These are phyloP conservation scores for Coemansia sp. DNA, from an alignment of 192 early-diverging fungal species.

Conservation along the genomic window DNA sequence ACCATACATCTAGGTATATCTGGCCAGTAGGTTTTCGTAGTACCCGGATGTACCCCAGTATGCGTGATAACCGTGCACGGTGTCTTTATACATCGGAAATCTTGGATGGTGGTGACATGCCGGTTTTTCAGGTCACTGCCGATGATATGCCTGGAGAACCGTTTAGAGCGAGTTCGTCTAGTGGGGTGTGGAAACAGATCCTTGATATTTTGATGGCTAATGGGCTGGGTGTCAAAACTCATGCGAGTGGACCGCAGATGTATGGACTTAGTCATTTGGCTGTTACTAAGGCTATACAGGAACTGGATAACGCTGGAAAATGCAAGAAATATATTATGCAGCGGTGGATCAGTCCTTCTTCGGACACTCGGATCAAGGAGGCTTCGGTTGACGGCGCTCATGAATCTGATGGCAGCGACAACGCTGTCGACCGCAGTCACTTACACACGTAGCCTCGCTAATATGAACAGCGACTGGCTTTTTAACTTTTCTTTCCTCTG, in stretches of 20 bases:
- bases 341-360: constrained; percentile 30
- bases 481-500: too few relatives aligned
- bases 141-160: constrained; percentile 64
- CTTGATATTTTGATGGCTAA: constrained; percentile 61
- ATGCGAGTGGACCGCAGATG: constrained; percentile 74
- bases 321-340: constrained; percentile 51
- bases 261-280: constrained; percentile 67
- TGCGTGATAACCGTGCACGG: constrained; percentile 54
- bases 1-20: constrained; percentile 71
- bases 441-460: too few relatives aligned
- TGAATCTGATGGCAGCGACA: too few relatives aligned
- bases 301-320: constrained; percentile 45
- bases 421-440: too few relatives aligned
- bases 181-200: constrained; percentile 72
- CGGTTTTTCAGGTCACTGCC: constrained; percentile 69
- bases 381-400: too few relatives aligned
- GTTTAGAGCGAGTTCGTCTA: constrained; percentile 65
- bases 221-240: constrained; percentile 68
- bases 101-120: constrained; percentile 63
- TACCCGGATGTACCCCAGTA: constrained; percentile 62
- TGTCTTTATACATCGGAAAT: constrained; percentile 69
- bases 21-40: constrained; percentile 71
- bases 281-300: constrained; percentile 74
- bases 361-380: neutral
- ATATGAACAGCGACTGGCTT: too few relatives aligned